A percentile compares a stretch with the other conserved stretches of the same genome.
phyloP scores from a whole-genome alignment of 1,284 basidiomycete genomes.

The Irpex rosettiformis region DNA sequence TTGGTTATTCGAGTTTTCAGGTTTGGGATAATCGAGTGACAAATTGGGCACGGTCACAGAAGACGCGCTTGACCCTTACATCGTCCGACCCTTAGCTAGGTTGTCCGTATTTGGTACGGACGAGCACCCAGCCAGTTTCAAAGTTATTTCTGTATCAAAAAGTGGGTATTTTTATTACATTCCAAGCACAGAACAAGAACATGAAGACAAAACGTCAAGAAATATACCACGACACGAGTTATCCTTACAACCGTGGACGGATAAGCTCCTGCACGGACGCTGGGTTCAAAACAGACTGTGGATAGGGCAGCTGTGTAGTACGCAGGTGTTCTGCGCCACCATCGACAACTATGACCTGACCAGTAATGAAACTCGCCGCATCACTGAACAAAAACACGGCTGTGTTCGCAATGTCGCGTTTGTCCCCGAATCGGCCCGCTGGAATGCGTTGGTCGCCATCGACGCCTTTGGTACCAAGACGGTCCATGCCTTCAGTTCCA shows the following conservation, averaged over 20 bases:
- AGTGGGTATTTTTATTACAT: not conserved
- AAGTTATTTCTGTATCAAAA: no score
- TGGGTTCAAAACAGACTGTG: slow-evolving; percentile 62
- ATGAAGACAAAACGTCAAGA: not conserved
- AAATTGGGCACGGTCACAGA: no score
- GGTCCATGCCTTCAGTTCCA: slow-evolving; percentile 82
- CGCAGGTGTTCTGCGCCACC: slow-evolving; percentile 62
- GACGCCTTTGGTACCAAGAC: slow-evolving; percentile 50
- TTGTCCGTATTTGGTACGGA: no score
- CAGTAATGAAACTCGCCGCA: slow-evolving; percentile 81
- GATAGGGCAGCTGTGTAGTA: slow-evolving; percentile 55
- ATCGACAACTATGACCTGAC: slow-evolving; percentile 67
- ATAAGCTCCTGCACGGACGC: slow-evolving; percentile 36
- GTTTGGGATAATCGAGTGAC: no score
- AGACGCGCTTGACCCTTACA: no score
- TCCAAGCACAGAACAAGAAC: not conserved
- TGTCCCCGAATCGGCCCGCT: slow-evolving; percentile 62
- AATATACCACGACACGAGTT: not conserved
- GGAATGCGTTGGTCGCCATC: slow-evolving; percentile 35
- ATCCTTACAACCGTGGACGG: slow-evolving; percentile 34
- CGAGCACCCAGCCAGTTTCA: no score
- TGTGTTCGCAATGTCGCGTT: slow-evolving; percentile 78
- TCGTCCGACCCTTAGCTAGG: no score
- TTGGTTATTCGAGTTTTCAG: not conserved
- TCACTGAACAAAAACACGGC: slow-evolving; percentile 87